Evolutionary conservation across 2,329 filamentous ascomycete genomes (phyloP).

Genomic region (Colletotrichum orchidophilum): DNA sequence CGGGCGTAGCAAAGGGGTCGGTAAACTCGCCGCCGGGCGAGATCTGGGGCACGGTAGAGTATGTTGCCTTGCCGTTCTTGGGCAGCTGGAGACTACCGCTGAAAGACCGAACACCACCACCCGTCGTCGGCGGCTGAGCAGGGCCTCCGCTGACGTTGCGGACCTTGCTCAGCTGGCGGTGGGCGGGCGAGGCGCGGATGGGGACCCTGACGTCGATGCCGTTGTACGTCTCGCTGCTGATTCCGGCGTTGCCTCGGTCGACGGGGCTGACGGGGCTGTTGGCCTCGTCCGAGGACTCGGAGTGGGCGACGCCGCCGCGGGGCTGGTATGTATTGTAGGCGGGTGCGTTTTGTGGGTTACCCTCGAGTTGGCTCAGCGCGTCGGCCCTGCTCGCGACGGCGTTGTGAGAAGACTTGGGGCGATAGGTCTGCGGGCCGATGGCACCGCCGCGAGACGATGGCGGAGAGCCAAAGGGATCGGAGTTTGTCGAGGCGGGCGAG

Average conservation of each 20-base stretch:
- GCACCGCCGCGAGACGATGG: conserved; percentile 9
- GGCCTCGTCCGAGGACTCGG: background rate
- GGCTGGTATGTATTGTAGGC: conserved; percentile 20
- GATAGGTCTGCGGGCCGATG: conserved; percentile 23
- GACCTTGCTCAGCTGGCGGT: conserved; percentile 25
- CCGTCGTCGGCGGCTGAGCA: background rate
- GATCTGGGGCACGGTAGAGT: conserved; percentile 7
- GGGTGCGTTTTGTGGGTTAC: background rate
- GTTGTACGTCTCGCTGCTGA: background rate
- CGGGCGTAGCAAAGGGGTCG: conserved; percentile 24
- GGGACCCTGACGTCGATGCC: conserved; percentile 21
- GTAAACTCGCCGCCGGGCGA: conserved; percentile 1
- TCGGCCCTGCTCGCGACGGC: conserved; percentile 16
- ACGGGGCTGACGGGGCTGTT: background rate
- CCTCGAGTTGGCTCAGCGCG: conserved; percentile 27
- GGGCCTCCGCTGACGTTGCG: conserved; percentile 12
- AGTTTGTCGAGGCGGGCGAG: conserved; percentile 21
- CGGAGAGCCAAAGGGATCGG: conserved; percentile 18
- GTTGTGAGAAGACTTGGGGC: conserved; percentile 22
- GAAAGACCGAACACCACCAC: conserved; percentile 11
- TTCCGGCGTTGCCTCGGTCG: background rate
- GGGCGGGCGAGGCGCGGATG: conserved; percentile 12
- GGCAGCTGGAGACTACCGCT: background rate
- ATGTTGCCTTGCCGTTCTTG: background rate
- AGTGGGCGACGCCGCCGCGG: background rate